Percentiles rank a stretch among this genome's conserved stretches.
phyloP scores from a whole-genome alignment of 257 asterid genomes.

The Penstemon eatonii region DNA sequence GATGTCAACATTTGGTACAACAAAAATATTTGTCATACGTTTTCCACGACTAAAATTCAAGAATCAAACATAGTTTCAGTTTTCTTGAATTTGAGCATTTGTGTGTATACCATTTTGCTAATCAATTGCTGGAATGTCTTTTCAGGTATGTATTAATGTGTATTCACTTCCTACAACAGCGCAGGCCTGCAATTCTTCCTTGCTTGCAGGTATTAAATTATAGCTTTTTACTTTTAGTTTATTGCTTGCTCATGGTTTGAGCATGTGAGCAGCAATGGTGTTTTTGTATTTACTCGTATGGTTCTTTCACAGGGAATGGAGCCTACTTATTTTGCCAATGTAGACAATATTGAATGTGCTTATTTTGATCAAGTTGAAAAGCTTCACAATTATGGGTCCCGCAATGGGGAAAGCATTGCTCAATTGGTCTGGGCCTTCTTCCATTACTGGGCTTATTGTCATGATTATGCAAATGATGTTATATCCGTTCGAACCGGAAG shows the following conservation, averaged over 20 bases:
- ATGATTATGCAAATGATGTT: conserved; percentile 81
- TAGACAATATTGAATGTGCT: conserved; percentile 67
- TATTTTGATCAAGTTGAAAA: conserved; percentile 81
- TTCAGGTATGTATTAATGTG: conserved; percentile 97
- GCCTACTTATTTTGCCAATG: conserved; percentile 52
- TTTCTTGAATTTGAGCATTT: conserved; percentile 18
- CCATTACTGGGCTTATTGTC: conserved; percentile 91
- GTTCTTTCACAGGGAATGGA: conserved; percentile 60
- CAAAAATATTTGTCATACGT: too few relatives aligned
- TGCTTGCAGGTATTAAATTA: conserved; percentile 77
- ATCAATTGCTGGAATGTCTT: conserved; percentile 26
- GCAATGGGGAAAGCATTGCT: conserved; percentile 63
- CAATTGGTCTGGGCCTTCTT: conserved; percentile 83
- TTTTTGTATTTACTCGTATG: conserved; percentile 2
- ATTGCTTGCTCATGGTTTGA: too few relatives aligned
- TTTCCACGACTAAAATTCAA: too few relatives aligned
- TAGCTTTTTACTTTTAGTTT: not conserved
- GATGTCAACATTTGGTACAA: too few relatives aligned
- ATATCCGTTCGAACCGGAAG: conserved; percentile 82
- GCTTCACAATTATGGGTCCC: conserved; percentile 62
- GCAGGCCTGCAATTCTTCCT: conserved; percentile 92
- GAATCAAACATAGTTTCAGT: too few relatives aligned
- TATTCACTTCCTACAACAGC: conserved; percentile 93
- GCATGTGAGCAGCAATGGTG: too few relatives aligned
- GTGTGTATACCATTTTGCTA: conserved; percentile 12